Evolutionary conservation across 192 early-diverging fungal genomes (phyloP), one percentile per base, ranked within the genome.

Genomic region (Gigaspora rosea): DNA sequence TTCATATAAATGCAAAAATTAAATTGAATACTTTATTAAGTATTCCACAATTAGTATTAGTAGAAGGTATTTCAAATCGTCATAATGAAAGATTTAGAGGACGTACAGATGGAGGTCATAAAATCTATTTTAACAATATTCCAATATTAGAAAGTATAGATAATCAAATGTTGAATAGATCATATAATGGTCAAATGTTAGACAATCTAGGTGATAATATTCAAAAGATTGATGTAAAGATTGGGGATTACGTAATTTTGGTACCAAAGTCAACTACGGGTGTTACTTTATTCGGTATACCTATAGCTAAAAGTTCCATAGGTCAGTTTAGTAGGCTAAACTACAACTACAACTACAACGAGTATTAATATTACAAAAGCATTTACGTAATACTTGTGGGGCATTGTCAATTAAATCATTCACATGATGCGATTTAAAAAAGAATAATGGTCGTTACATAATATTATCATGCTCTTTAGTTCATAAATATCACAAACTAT

Each of bases 41-140:
- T 3, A 54, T 49, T 4, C 75, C 75, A 10, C 69, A 84, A 71
- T 74, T 85, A 73, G 76, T 83, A 0, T 58, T 83, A 32, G 79
- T 80, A 3, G 82, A 83, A 36, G 82, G 82, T 66, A 33, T 75
- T 48, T 77, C 75, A 49, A 62, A 72, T 7, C 71, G 78, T 10
- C 91, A 90, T 20, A 80, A 79, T 49, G 81, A 50, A 11, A 73
- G 79, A 9, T 80, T 84, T 62, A 78, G 82, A 58, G 92, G 92
- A 50, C 83, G 85, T 33, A 87, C 90, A 66, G 92, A 93, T 80
- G 87, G 89, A 64, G 90, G 88, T 5, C 89, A 88, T 78, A 92
- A 91, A 81, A 86, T 90, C 36, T 89, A 91, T 51, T 78, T 93
- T 65, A 78, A 87, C 73, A 71, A 80, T 10, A 73, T n/a, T 56